A percentile compares a stretch with the other conserved stretches of the same genome.
Conservation (phyloP, 2,329 filamentous ascomycete species). For the Bipolaris cookei region DNA sequence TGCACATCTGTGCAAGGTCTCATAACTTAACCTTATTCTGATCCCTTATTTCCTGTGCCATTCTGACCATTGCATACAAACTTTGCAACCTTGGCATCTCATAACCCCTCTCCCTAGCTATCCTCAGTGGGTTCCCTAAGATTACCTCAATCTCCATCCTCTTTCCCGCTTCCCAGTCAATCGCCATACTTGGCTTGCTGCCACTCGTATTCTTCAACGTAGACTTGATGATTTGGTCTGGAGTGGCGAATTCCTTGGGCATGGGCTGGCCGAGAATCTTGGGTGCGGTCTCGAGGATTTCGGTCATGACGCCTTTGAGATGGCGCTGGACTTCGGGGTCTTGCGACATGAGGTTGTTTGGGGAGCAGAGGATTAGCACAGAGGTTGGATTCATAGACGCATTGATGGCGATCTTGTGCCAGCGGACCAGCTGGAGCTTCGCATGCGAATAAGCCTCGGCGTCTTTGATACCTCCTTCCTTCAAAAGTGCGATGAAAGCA, state of each 20-base stretch:
- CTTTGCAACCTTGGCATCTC: conserved; percentile 71
- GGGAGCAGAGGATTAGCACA: conserved; percentile 68
- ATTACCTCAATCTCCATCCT: conserved; percentile 76
- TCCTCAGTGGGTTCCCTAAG: conserved; percentile 71
- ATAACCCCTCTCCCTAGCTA: conserved; percentile 66
- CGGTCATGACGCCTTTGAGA: conserved; percentile 70
- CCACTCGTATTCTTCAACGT: conserved; percentile 68
- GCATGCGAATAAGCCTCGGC: conserved; percentile 68
- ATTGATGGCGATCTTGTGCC: conserved; percentile 81
- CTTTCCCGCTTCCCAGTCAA: conserved; percentile 71
- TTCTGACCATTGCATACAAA: conserved; percentile 69
- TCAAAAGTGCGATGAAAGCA: conserved; percentile 62
- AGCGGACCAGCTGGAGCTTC: conserved; percentile 72
- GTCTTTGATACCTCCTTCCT: conserved; percentile 68
- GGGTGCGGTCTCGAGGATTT: conserved; percentile 70
- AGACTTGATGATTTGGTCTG: conserved; percentile 68
- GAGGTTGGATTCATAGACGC: conserved; percentile 76
- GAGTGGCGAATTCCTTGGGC: conserved; percentile 64
- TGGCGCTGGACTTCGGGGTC: conserved; percentile 69
- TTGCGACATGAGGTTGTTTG: conserved; percentile 69
- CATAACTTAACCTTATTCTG: conserved; percentile 30
- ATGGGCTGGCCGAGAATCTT: conserved; percentile 67
- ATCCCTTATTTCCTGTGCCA: conserved; percentile 64
- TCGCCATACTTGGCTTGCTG: conserved; percentile 68
- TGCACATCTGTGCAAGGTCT: not conserved